These are phyloP conservation scores for Monilinia fructigena DNA, from an alignment of 2,329 filamentous ascomycete genomes.

Conservation along the genomic window DNA sequence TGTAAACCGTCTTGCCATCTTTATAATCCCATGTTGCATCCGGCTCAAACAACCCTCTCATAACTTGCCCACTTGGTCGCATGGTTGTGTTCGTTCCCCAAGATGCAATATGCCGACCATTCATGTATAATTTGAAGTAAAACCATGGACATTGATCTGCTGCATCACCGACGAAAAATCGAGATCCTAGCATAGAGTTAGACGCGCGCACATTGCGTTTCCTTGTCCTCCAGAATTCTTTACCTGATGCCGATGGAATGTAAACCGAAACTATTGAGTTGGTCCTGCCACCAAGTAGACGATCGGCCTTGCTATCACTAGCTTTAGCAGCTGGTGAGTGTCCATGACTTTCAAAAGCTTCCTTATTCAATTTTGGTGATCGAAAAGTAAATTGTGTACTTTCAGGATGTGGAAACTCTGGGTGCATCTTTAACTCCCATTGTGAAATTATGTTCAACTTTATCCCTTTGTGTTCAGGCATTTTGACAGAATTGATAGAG, in stretches of 20 bases:
- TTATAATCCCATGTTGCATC: slow-evolving; percentile 45
- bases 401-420: slow-evolving; percentile 57
- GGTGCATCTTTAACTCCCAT: slow-evolving; percentile 42
- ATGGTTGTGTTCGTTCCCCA: slow-evolving; percentile 50
- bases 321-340: slow-evolving; percentile 25
- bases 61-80: slow-evolving; percentile 44
- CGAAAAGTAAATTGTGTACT: slow-evolving; percentile 46
- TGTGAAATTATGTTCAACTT: slow-evolving; percentile 36
- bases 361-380: slow-evolving; percentile 22
- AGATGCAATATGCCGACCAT: slow-evolving; percentile 51
- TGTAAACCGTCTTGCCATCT: slow-evolving; percentile 41
- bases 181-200: slow-evolving; percentile 44
- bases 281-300: slow-evolving; percentile 37
- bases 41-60: slow-evolving; percentile 51
- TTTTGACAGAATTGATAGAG: slow-evolving; percentile 23
- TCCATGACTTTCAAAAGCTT: background rate
- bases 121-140: slow-evolving; percentile 57
- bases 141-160: slow-evolving; percentile 44
- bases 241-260: slow-evolving; percentile 55
- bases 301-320: slow-evolving; percentile 36
- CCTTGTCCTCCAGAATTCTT: slow-evolving; percentile 10
- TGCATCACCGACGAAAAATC: slow-evolving; percentile 48
- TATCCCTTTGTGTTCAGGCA: slow-evolving; percentile 37
- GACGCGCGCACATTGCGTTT: background rate
- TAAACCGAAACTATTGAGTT: slow-evolving; percentile 53